Percentiles rank a stretch among this genome's conserved stretches.
phyloP scores from a whole-genome alignment of 495 filamentous ascomycete species.

The Aspergillus avenaceus region DNA sequence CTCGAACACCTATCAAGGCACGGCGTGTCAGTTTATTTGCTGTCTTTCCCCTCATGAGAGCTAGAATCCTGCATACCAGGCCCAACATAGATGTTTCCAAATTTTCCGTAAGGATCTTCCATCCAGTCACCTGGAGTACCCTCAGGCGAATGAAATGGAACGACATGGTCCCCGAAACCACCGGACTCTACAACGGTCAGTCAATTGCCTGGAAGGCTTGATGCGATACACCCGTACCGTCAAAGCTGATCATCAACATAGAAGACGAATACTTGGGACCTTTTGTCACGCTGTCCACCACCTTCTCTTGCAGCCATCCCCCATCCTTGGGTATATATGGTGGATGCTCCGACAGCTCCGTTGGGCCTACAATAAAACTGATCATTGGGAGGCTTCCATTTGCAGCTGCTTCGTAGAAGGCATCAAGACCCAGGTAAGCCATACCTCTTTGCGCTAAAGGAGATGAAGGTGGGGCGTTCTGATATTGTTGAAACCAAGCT shows the following conservation, averaged over 20 bases:
- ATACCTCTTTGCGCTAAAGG: conserved; percentile 42
- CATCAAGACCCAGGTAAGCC: conserved; percentile 39
- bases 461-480: conserved; percentile 33
- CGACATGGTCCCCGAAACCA: conserved; percentile 53
- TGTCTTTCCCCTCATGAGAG: neutral
- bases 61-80: conserved; percentile 32
- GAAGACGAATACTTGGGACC: conserved; percentile 48
- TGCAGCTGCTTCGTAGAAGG: conserved; percentile 47
- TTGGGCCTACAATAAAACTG: conserved; percentile 50
- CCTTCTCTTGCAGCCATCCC: conserved; percentile 52
- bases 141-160: conserved; percentile 47
- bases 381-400: conserved; percentile 50
- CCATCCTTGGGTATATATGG: conserved; percentile 51
- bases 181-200: conserved; percentile 39
- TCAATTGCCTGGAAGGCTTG: neutral
- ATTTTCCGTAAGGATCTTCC: conserved; percentile 43
- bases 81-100: conserved; percentile 47
- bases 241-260: conserved; percentile 49
- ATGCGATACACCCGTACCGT: conserved; percentile 23
- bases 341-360: conserved; percentile 51
- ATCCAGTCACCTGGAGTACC: conserved; percentile 54
- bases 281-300: conserved; percentile 47
- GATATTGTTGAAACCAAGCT: conserved; percentile 52
- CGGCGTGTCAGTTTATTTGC: neutral
- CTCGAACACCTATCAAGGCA: conserved; percentile 36